These are phyloP conservation scores for Rubus idaeus DNA, from an alignment of 306 rosid species.

Conservation along the genomic window DNA sequence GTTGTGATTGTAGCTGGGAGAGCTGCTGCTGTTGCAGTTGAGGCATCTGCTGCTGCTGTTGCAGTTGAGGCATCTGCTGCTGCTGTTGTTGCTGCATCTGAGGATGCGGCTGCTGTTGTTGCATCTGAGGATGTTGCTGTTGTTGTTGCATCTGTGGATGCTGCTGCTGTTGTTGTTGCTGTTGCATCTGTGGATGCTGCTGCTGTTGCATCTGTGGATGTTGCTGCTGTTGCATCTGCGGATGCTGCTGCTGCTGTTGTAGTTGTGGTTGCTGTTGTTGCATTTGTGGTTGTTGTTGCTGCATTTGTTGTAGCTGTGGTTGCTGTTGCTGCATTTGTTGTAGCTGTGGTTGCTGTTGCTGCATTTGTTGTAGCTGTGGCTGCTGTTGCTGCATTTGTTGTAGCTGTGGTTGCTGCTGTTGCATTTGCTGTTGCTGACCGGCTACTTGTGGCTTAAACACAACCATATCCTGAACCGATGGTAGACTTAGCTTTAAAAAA, in stretches of 20 bases:
- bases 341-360: constrained; percentile 22
- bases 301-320: constrained; percentile 16
- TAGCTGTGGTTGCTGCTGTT: constrained; percentile 37
- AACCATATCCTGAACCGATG: constrained; percentile 82
- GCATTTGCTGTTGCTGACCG: constrained; percentile 52
- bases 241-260: constrained; percentile 26
- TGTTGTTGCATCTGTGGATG: constrained; percentile 45
- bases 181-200: constrained; percentile 36
- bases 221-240: constrained; percentile 37
- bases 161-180: constrained; percentile 53
- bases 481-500: constrained; percentile 25
- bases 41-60: constrained; percentile 38
- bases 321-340: constrained; percentile 35
- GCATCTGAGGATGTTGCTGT: constrained; percentile 45
- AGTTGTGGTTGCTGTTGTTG: constrained; percentile 24
- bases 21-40: constrained; percentile 37
- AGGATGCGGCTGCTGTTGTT: constrained; percentile 46
- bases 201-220: constrained; percentile 35
- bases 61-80: no score
- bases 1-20: constrained; percentile 44
- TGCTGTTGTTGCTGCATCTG: constrained; percentile 46
- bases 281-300: constrained; percentile 23
- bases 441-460: constrained; percentile 87
- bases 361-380: neutral
- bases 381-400: constrained; percentile 28